Evolutionary conservation across 2,329 filamentous ascomycete genomes (phyloP).

Genomic region (Keithomyces neogunnii): DNA sequence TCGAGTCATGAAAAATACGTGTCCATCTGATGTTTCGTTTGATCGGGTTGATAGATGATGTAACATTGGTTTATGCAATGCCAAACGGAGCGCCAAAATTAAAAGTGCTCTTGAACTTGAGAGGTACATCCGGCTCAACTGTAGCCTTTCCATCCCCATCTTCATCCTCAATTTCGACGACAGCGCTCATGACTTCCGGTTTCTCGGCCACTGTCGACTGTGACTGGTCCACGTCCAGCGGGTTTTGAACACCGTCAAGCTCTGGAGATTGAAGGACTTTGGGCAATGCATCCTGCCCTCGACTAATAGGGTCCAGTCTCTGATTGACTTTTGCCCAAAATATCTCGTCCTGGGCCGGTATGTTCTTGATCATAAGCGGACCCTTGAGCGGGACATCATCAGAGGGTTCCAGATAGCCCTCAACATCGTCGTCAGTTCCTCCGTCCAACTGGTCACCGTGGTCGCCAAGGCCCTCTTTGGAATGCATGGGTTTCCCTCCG

Average conservation of each 20-base stretch:
- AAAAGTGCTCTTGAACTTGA: slow-evolving; percentile 35
- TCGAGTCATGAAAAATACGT: background rate
- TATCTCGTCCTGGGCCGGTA: slow-evolving; percentile 46
- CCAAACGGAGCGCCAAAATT: slow-evolving; percentile 42
- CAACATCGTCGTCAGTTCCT: slow-evolving; percentile 8
- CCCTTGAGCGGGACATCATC: slow-evolving; percentile 41
- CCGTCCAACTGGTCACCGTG: background rate
- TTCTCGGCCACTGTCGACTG: slow-evolving; percentile 13
- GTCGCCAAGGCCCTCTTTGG: background rate
- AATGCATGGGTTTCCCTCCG: background rate
- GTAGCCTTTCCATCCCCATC: slow-evolving; percentile 16
- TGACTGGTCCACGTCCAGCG: background rate
- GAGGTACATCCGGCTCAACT: slow-evolving; percentile 33
- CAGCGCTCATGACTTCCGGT: slow-evolving; percentile 7
- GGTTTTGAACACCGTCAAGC: slow-evolving; percentile 2
- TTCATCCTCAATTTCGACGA: slow-evolving; percentile 14
- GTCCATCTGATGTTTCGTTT: background rate
- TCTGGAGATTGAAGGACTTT: slow-evolving; percentile 25
- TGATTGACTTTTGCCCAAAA: slow-evolving; percentile 42
- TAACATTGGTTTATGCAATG: slow-evolving; percentile 14
- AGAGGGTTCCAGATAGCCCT: slow-evolving; percentile 26
- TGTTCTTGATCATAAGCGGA: slow-evolving; percentile 46
- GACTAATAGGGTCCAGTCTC: slow-evolving; percentile 42
- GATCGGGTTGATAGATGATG: background rate
- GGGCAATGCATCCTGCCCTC: slow-evolving; percentile 37